phyloP scores from a whole-genome alignment of 208 protist genomes.

The Acanthamoeba castellanii region DNA sequence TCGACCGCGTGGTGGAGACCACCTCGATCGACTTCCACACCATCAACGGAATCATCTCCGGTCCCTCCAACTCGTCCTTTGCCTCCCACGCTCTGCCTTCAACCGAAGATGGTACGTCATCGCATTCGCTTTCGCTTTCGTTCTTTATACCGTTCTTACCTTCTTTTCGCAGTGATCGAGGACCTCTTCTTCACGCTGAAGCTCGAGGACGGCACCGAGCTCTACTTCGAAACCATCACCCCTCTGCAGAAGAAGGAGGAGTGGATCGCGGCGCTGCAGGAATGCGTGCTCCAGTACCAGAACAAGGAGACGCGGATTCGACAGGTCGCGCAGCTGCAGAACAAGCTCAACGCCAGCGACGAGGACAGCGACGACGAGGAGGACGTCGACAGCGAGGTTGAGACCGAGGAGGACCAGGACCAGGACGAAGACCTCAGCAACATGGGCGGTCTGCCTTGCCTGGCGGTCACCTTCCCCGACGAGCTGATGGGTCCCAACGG shows the following conservation, averaged over 20 bases:
- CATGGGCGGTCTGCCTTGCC: constrained; percentile 10
- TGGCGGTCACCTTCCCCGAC: constrained; percentile 35
- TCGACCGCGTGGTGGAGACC: constrained; percentile 16
- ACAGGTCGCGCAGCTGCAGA: background rate
- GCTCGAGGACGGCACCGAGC: background rate
- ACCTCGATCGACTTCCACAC: constrained; percentile 37
- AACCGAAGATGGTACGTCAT: background rate
- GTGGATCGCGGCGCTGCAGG: background rate
- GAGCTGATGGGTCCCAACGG: background rate
- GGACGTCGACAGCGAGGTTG: background rate
- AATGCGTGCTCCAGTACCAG: constrained; percentile 14
- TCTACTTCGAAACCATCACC: constrained; percentile 29
- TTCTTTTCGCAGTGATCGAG: background rate
- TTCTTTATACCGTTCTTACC: background rate
- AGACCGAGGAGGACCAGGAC: background rate
- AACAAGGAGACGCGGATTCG: background rate
- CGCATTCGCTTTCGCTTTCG: background rate
- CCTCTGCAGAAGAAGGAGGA: background rate
- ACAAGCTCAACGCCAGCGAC: constrained; percentile 36
- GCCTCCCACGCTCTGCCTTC: background rate
- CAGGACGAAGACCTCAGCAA: constrained; percentile 4
- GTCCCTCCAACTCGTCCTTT: background rate
- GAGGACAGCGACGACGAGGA: constrained; percentile 38
- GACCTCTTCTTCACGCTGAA: constrained; percentile 29
- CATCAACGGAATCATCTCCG: background rate